Evolutionary conservation across 2,329 filamentous ascomycete species (phyloP).

Genomic region (Fusarium sp.): DNA sequence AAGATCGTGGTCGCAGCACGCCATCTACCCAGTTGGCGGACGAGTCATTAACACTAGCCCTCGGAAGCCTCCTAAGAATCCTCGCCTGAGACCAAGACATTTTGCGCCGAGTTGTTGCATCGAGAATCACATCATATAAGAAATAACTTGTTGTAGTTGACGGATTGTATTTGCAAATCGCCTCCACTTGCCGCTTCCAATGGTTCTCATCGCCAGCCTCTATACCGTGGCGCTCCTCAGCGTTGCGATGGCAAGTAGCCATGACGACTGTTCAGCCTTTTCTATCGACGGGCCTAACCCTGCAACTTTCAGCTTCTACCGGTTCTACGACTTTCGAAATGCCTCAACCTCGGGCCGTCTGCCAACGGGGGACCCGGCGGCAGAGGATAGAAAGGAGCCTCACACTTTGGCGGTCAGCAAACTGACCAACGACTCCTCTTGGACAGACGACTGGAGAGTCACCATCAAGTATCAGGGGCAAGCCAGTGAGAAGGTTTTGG

Average conservation of each 20-base stretch:
- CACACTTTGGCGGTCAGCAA: conserved; percentile 1
- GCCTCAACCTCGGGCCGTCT: background rate
- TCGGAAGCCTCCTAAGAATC: background rate
- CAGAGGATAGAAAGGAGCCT: background rate
- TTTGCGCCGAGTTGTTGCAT: background rate
- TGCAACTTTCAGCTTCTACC: conserved; percentile 13
- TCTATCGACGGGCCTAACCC: conserved; percentile 9
- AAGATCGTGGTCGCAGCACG: background rate
- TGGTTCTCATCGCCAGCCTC: background rate
- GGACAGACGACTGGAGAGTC: conserved; percentile 15
- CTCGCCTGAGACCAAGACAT: background rate
- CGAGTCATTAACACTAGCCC: background rate
- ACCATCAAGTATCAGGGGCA: conserved; percentile 1
- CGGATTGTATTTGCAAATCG: background rate
- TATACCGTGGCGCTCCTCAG: background rate
- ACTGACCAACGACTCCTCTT: conserved; percentile 13
- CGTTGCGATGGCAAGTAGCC: background rate
- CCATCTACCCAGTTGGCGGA: background rate
- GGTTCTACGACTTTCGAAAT: conserved; percentile 17
- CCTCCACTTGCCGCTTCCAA: background rate
- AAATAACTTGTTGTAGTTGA: background rate
- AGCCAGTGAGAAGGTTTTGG: conserved; percentile 10
- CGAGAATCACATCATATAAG: background rate
- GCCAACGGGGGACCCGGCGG: background rate
- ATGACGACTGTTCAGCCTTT: conserved; percentile 5